phyloP scores from a whole-genome alignment of 129 eudicot species.

The Lonicera japonica region DNA sequence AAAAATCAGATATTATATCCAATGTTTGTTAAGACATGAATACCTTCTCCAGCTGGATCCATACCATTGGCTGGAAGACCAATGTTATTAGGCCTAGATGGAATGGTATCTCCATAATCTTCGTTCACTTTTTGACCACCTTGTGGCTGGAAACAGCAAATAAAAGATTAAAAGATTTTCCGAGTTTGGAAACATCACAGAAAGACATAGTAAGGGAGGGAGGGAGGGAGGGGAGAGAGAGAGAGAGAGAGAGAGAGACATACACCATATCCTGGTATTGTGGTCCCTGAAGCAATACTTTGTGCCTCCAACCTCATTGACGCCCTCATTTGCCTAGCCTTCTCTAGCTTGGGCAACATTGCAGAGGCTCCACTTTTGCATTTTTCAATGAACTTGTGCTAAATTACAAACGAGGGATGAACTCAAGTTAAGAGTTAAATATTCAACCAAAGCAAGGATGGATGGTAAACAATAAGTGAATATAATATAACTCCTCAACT shows the following conservation, averaged over 20 bases:
- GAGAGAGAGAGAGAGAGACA: slow-evolving; percentile 4
- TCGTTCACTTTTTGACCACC: slow-evolving; percentile 40
- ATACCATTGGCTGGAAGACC: slow-evolving; percentile 31
- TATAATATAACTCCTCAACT: too few relatives aligned
- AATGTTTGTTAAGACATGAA: not conserved
- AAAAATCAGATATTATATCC: not conserved
- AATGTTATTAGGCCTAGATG: slow-evolving; percentile 51
- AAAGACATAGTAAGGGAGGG: not conserved
- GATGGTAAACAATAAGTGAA: not conserved
- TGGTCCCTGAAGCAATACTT: slow-evolving; percentile 44
- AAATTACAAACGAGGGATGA: slow-evolving; percentile 13
- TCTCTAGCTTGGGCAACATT: slow-evolving; percentile 84
- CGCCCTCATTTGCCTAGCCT: slow-evolving; percentile 71
- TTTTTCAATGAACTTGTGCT: slow-evolving; percentile 96
- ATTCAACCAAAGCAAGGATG: not conserved
- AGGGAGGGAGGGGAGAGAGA: slow-evolving; percentile 2
- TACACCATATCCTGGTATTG: slow-evolving; percentile 59
- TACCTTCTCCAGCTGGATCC: slow-evolving; percentile 63
- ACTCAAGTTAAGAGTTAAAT: not conserved
- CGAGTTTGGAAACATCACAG: not conserved
- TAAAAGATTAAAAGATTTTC: not conserved
- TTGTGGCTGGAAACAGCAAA: slow-evolving; percentile 25
- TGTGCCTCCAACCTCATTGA: slow-evolving; percentile 68
- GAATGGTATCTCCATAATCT: slow-evolving; percentile 77
- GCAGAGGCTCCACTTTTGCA: slow-evolving; percentile 83